Conservation (phyloP, 2,329 filamentous ascomycete species). For the Colletotrichum endophyticum region DNA sequence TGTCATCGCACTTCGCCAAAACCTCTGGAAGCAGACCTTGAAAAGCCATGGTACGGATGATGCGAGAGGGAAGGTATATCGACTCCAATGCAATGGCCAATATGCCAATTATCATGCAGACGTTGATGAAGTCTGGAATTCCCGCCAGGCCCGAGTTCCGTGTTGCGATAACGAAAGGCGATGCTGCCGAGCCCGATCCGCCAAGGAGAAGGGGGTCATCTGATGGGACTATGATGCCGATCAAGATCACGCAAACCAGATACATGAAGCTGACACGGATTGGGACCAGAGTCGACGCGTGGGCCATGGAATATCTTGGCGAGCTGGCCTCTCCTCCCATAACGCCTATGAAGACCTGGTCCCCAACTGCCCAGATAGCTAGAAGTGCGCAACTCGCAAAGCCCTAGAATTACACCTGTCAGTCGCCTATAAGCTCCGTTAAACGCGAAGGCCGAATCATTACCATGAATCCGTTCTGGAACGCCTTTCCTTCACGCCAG, state of each 20-base stretch:
- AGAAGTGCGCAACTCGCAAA: background rate
- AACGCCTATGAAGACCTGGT: background rate
- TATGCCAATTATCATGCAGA: background rate
- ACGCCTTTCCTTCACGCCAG: background rate
- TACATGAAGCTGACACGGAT: background rate
- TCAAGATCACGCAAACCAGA: background rate
- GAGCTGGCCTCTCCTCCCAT: background rate
- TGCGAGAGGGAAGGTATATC: background rate
- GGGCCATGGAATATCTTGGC: background rate
- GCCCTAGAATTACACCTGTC: background rate
- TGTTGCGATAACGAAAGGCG: background rate
- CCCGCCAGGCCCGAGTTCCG: background rate
- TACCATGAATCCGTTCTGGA: background rate
- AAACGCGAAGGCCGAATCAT: background rate
- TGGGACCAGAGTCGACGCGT: background rate
- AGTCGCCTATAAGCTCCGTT: background rate
- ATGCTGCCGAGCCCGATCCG: background rate
- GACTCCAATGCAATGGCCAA: background rate
- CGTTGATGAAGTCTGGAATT: background rate
- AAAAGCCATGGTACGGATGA: background rate
- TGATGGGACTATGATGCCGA: background rate
- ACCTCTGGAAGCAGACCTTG: background rate
- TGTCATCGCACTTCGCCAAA: background rate
- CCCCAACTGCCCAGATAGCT: background rate
- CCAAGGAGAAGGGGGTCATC: background rate